Conservation (phyloP, 345 rosid genomes). For the Reutealis trisperma region DNA sequence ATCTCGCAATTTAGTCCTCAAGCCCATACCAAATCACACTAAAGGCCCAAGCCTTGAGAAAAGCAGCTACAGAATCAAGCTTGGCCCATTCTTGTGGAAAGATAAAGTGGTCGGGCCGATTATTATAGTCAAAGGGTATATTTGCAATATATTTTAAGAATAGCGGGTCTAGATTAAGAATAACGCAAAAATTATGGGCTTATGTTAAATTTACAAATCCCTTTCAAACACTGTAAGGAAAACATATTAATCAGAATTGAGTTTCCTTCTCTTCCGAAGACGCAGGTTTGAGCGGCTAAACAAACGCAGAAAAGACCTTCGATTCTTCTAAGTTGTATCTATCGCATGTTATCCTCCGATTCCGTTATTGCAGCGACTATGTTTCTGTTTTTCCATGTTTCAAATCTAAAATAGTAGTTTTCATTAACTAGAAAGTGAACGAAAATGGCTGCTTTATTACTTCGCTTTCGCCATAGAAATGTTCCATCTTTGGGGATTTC, state of each 20-base stretch:
- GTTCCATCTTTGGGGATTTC: constrained; percentile 53
- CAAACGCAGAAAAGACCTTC: constrained; percentile 2
- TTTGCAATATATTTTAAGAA: background rate
- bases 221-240: background rate
- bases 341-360: constrained; percentile 21
- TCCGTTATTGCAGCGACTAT: constrained; percentile 1
- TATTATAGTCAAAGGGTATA: background rate
- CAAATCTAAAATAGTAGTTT: background rate
- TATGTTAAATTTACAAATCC: too few relatives aligned
- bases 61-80: too few relatives aligned
- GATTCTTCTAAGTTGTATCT: constrained; percentile 17
- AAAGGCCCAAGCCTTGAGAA: too few relatives aligned
- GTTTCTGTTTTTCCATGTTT: background rate
- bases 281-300: background rate
- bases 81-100: too few relatives aligned
- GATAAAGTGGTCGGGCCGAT: background rate
- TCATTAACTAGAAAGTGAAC: background rate
- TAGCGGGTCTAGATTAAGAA: background rate
- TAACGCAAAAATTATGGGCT: background rate
- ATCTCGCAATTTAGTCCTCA: too few relatives aligned
- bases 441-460: constrained; percentile 51
- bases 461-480: constrained; percentile 56
- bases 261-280: background rate
- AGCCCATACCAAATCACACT: too few relatives aligned
- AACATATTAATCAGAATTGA: background rate